Evolutionary conservation across 23 red algal genomes (phyloP).

Genomic region (Gracilaria domingensis): DNA sequence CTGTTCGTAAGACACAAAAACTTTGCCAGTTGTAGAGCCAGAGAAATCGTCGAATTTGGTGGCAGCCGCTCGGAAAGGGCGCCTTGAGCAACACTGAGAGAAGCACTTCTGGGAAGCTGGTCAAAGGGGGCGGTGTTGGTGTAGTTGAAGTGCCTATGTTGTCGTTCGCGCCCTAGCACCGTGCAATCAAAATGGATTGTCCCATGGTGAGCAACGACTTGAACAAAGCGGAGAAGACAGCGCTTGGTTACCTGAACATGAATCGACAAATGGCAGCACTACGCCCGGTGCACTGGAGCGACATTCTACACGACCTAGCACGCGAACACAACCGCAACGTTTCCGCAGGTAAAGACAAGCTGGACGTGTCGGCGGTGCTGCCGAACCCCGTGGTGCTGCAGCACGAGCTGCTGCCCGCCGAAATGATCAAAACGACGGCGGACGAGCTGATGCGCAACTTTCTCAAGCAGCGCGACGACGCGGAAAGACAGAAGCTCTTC

Average conservation of each 20-base stretch:
- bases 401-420: neutral
- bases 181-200: no score
- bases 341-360: neutral
- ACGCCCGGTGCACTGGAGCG: neutral
- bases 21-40: no score
- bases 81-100: no score
- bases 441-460: neutral
- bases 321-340: neutral
- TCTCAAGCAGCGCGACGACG: neutral
- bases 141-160: no score
- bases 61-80: no score
- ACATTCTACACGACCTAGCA: neutral
- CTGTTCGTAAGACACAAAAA: no score
- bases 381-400: neutral
- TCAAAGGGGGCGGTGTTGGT: no score
- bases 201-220: no score
- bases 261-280: neutral
- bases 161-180: no score
- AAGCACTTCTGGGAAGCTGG: no score
- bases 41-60: no score
- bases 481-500: neutral
- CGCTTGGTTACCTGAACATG: neutral
- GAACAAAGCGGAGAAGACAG: neutral
- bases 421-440: neutral
- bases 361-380: neutral